Base-by-base conservation (phyloP, 441 rosid genomes). In the Aquilaria agallochum region DNA sequence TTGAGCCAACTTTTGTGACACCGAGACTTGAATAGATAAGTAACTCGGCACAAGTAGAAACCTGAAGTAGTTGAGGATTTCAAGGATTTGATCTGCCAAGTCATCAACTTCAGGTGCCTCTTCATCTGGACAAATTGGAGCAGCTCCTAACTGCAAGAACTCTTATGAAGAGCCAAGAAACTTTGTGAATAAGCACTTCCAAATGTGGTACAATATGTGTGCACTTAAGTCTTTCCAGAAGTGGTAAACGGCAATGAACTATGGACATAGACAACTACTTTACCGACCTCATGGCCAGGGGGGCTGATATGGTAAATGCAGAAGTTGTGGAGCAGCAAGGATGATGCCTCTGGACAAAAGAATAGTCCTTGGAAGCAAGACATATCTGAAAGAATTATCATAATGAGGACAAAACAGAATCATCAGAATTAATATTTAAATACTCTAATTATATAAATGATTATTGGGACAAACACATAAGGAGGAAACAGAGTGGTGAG, bases 141-240 rank as follows among this genome's bases (percentile, higher is more conserved):
- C 82, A 70, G 95, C 89, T 78, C 89, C 87, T 9, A 87, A 87
- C 94, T 87, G 76, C 80, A 83, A 81, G 63, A 85, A 80, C 88
- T 81, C 90, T 83, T 79, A 68, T 73, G 75, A 78, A 74, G 74
- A 69, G 54, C 57, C 74, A 69, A 69, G 76, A 65, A 63, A 74
- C 63, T 64, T 58, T 64, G 79, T 80, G 69, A 83, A 56, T 62
- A 81, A 76, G 64, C 55, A 60, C 59, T 58, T 62, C 70, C 70
- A 58, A 11, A 36, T 33, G 13, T 3, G n/a, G 55, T 9, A 63
- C 56, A 66, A 5, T 47, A 40, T 34, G 58, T 12, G 27, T 20
- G 27, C 27, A 20, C 27, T 40, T 40, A 40, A 2, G 45, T 10
- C 7, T 40, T 40, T 36, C 48, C 46, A 48, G 14, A 65, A 34